Conservation (phyloP, 768 basidiomycete species). For the Scleroderma citrinum region DNA sequence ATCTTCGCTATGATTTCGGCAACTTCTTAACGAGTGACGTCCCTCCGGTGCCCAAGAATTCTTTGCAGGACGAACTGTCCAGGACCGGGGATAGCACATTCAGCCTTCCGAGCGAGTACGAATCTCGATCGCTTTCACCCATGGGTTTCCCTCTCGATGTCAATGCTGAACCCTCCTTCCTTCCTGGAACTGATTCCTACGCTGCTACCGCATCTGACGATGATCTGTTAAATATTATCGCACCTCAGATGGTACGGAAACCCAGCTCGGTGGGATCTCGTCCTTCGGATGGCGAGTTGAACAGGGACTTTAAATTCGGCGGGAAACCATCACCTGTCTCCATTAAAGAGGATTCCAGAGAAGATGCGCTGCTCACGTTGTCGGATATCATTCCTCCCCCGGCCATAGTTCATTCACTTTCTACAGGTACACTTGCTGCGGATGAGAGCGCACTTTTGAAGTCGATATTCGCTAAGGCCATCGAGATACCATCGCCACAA, state of each 20-base stretch:
- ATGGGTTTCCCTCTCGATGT: constrained; percentile 19
- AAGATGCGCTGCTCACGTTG: constrained; percentile 45
- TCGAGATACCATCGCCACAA: constrained; percentile 31
- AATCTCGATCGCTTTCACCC: constrained; percentile 11
- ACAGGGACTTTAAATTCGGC: constrained; percentile 72
- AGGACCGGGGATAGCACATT: constrained; percentile 19
- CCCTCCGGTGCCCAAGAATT: constrained; percentile 44
- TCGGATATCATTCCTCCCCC: constrained; percentile 74
- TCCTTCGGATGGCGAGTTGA: constrained; percentile 60
- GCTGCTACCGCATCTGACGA: constrained; percentile 29
- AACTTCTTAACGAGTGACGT: constrained; percentile 34
- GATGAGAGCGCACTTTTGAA: constrained; percentile 50
- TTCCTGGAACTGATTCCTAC: constrained; percentile 32
- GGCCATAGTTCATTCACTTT: constrained; percentile 43
- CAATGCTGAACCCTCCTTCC: constrained; percentile 32
- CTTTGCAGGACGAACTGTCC: constrained; percentile 24
- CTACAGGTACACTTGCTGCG: constrained; percentile 37
- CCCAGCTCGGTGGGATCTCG: constrained; percentile 33
- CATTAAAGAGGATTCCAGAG: constrained; percentile 8
- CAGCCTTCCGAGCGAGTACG: constrained; percentile 9
- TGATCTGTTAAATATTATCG: constrained; percentile 15
- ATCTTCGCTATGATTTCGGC: constrained; percentile 45
- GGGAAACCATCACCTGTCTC: constrained; percentile 31
- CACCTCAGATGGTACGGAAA: constrained; percentile 15
- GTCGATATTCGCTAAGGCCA: constrained; percentile 48